phyloP scores from a whole-genome alignment of 2,329 filamentous ascomycete genomes.

The Curvularia sp. region DNA sequence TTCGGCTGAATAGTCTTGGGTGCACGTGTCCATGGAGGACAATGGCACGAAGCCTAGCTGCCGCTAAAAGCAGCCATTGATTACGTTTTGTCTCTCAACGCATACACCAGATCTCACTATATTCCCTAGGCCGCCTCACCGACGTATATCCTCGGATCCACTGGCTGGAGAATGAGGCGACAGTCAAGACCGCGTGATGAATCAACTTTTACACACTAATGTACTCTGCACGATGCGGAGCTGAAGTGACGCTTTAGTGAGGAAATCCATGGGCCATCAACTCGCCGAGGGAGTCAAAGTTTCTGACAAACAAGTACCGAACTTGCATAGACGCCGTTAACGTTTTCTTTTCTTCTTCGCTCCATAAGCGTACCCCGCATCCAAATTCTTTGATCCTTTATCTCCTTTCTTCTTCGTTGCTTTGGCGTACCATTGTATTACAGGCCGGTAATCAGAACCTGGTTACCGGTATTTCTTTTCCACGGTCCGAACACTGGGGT shows the following conservation, averaged over 20 bases:
- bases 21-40: slow-evolving; percentile 7
- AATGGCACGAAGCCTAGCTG: slow-evolving; percentile 5
- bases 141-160: slow-evolving; percentile 1
- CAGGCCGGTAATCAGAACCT: background rate
- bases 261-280: background rate
- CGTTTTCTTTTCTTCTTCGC: background rate
- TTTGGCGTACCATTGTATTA: background rate
- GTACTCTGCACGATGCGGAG: background rate
- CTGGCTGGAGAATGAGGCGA: background rate
- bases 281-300: background rate
- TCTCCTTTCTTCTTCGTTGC: background rate
- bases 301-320: background rate
- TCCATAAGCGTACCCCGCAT: background rate
- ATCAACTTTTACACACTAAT: background rate
- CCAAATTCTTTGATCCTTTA: background rate
- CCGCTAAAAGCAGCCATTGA: slow-evolving; percentile 13
- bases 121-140: slow-evolving; percentile 1
- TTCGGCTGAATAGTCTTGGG: background rate
- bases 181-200: background rate
- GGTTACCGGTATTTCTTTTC: background rate
- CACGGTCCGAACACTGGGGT: background rate
- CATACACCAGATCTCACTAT: slow-evolving; percentile 4
- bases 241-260: background rate
- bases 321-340: background rate
- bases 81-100: slow-evolving; percentile 13